phyloP scores from a whole-genome alignment of 345 rosid species.

The Arabidopsis arenosa region DNA sequence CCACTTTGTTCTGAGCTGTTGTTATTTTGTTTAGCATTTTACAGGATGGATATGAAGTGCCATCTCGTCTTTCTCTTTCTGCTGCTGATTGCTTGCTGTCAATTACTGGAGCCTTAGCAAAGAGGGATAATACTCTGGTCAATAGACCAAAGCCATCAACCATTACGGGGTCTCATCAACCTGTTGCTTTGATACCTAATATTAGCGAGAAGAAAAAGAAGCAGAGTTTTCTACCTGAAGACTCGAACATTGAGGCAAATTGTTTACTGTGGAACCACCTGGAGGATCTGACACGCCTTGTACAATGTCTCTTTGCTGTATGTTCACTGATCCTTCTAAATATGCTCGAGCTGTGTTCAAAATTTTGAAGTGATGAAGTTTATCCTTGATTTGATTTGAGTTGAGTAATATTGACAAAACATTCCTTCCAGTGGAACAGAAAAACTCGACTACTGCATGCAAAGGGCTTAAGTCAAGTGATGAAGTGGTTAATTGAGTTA shows the following conservation, averaged over 20 bases:
- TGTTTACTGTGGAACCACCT: slow-evolving; percentile 68
- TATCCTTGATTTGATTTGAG: slow-evolving; percentile 30
- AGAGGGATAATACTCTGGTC: slow-evolving; percentile 50
- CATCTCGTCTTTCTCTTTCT: slow-evolving; percentile 80
- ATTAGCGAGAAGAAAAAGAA: slow-evolving; percentile 51
- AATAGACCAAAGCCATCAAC: slow-evolving; percentile 48
- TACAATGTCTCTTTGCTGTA: slow-evolving; percentile 74
- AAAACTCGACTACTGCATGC: slow-evolving; percentile 82
- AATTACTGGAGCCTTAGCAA: slow-evolving; percentile 71
- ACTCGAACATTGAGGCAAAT: slow-evolving; percentile 44
- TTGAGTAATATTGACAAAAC: slow-evolving; percentile 26
- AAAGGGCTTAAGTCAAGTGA: slow-evolving; percentile 76
- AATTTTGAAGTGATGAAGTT: slow-evolving; percentile 14
- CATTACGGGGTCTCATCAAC: slow-evolving; percentile 43
- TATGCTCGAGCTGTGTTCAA: slow-evolving; percentile 2
- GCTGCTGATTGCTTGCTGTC: slow-evolving; percentile 93
- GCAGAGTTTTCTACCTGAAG: slow-evolving; percentile 42
- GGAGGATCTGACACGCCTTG: slow-evolving; percentile 57
- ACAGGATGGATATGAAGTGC: slow-evolving; percentile 81
- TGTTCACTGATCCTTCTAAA: slow-evolving; percentile 42
- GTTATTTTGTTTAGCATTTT: slow-evolving; percentile 54
- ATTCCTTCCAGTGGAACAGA: slow-evolving; percentile 70
- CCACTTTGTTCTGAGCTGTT: slow-evolving; percentile 26
- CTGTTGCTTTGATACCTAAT: slow-evolving; percentile 43
- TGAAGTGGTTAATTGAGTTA: slow-evolving; percentile 78